Conservation (phyloP, 2,329 filamentous ascomycete genomes). For the Colletotrichum echinochloae region DNA sequence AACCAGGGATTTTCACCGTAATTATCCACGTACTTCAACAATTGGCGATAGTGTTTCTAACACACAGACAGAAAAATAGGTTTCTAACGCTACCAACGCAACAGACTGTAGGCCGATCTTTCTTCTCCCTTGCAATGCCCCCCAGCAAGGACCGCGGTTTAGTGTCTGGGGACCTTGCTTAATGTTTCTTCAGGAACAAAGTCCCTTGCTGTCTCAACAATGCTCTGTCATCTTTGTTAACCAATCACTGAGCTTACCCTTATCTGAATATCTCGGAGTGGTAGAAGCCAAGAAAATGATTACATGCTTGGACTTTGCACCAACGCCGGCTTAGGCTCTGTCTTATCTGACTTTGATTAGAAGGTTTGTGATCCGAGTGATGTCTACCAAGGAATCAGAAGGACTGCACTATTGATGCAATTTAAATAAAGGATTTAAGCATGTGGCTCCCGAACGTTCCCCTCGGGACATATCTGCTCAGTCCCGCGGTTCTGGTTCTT, state of each 20-base stretch:
- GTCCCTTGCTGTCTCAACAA: slow-evolving; percentile 2
- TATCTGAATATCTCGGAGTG: slow-evolving; percentile 17
- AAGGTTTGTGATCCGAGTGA: slow-evolving; percentile 6
- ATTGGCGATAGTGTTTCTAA: no score
- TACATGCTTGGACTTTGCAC: slow-evolving; percentile 23
- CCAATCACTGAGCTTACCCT: slow-evolving; percentile 22
- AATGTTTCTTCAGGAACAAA: slow-evolving; percentile 2
- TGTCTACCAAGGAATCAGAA: not conserved
- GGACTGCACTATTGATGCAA: not conserved
- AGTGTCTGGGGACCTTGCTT: not conserved
- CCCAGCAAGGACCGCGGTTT: slow-evolving; percentile 7
- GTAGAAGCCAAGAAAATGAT: slow-evolving; percentile 24
- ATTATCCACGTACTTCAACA: no score
- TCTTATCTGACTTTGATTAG: slow-evolving; percentile 17
- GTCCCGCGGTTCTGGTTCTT: slow-evolving; percentile 8
- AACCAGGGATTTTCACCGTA: no score
- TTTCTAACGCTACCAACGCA: no score
- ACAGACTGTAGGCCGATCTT: no score
- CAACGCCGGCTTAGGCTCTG: slow-evolving; percentile 2
- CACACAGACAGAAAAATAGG: no score
- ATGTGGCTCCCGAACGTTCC: slow-evolving; percentile 1
- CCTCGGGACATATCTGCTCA: not conserved
- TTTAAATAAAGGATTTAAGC: slow-evolving; percentile 15
- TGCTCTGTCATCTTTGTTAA: not conserved
- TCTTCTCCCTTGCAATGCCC: slow-evolving; percentile 17